phyloP scores from a whole-genome alignment of 2,329 filamentous ascomycete species.

The Fusarium albidum region DNA sequence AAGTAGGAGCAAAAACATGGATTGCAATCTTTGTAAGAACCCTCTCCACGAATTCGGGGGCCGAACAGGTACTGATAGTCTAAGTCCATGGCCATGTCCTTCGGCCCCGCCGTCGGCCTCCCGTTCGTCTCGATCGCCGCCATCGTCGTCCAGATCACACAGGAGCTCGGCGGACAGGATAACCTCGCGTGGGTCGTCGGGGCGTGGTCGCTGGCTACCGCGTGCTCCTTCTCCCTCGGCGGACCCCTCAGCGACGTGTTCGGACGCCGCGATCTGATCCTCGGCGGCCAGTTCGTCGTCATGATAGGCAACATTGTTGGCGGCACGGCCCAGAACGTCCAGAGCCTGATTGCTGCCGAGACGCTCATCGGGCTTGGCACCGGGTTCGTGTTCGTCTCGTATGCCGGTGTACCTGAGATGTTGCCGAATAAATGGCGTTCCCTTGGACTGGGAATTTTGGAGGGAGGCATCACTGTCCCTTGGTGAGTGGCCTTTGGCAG shows the following conservation, averaged over 20 bases:
- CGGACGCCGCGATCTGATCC: constrained; percentile 9
- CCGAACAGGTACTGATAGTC: not conserved
- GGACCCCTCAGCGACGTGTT: constrained; percentile 17
- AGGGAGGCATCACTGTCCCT: constrained; percentile 14
- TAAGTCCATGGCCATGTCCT: constrained; percentile 20
- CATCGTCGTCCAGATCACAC: constrained; percentile 13
- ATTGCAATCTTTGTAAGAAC: constrained; percentile 10
- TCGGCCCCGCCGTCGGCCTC: constrained; percentile 10
- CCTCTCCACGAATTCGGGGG: too few relatives aligned
- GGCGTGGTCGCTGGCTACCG: constrained; percentile 10
- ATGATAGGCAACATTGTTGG: constrained; percentile 17
- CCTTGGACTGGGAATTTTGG: constrained; percentile 11
- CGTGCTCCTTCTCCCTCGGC: constrained; percentile 20
- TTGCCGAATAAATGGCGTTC: constrained; percentile 23
- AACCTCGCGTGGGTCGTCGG: constrained; percentile 17
- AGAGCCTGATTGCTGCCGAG: constrained; percentile 10
- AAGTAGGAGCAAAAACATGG: constrained; percentile 1
- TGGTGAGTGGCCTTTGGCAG: too few relatives aligned
- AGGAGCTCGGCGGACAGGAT: constrained; percentile 1
- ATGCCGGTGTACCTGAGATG: constrained; percentile 23
- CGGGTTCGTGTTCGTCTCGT: constrained; percentile 16
- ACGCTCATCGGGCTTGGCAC: constrained; percentile 2
- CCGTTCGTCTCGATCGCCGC: not conserved
- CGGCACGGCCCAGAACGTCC: constrained; percentile 4
- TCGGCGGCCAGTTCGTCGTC: constrained; percentile 6